Base-by-base conservation (phyloP, 768 basidiomycete genomes). In the Pleurotus djamor region DNA sequence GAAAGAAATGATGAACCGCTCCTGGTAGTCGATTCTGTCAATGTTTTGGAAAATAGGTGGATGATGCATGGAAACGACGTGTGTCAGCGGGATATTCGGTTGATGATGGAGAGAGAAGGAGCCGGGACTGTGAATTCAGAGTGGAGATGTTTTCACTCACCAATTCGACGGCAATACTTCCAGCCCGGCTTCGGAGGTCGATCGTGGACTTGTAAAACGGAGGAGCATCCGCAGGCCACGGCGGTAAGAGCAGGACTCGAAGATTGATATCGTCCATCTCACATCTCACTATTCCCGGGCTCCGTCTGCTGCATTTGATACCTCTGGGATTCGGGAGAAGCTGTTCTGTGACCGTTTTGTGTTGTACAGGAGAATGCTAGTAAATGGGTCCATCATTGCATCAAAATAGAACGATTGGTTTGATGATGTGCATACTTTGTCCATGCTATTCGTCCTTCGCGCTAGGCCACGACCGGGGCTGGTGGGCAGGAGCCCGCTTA, bases 161-260 rank as follows among this genome's bases (percentile, higher is more conserved):
- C n/a, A 63, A 36, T 51, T 65, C 64, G 56, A 55, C 36, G 12
- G 52, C 55, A 43, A 66, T 54, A 56, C 52, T 47, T 59, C 62
- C 62, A 38, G 55, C 57, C 36, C 51, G 60, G 52, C 54, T 65
- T 48, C 58, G 58, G n/a, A 66, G 56, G 62, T 61, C 51, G 50
- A 61, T 58, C 33, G 58, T 45, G 28, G 61, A 59, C 47, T 59
- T 61, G 28, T 14, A 21, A 48, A 56, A 65, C 33, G 62, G 62
- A 17, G 55, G 36, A 17, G 12, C 33, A 9, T 52, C 64, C 10
- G 57, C 17, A 9, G 57, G 57, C 48, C 60, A 51, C 14, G 64
- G 61, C 8, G 60, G 47, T 37, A 65, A 61, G 13, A 63, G 54
- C 10, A 64, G 43, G 32, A 59, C 57, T n/a, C 52, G 52, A 41